A percentile compares a stretch with the other conserved stretches of the same genome.
phyloP scores from a whole-genome alignment of 169 alveolate genomes.

The Plasmodium blacklocki region DNA sequence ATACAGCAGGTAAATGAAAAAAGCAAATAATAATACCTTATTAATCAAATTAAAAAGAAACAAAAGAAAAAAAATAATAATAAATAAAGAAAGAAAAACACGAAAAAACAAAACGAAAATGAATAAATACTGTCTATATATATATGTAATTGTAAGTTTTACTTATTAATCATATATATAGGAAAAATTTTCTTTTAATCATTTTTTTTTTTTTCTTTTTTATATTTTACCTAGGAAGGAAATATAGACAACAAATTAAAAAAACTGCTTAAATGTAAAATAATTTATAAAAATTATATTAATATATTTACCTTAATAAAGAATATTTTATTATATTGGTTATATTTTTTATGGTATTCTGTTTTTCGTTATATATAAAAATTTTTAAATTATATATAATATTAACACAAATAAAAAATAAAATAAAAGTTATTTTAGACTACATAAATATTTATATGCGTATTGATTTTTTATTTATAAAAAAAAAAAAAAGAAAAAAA shows the following conservation, averaged over 20 bases:
- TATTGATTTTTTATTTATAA: no score
- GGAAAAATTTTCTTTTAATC: not conserved
- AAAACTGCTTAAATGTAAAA: constrained; percentile 21
- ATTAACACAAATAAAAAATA: no score
- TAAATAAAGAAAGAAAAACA: not conserved
- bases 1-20: constrained; percentile 62
- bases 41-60: not conserved
- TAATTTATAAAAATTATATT: no score
- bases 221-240: constrained; percentile 29
- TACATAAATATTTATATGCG: no score
- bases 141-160: not conserved
- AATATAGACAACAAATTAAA: constrained; percentile 74
- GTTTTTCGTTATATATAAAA: no score
- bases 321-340: no score
- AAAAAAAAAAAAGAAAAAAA: no score
- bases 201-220: not conserved
- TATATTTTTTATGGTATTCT: no score
- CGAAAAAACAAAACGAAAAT: not conserved
- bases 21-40: not conserved
- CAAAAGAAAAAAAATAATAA: not conserved
- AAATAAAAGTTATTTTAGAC: no score
- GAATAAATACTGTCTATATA: not conserved
- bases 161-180: not conserved
- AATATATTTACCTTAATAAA: no score
- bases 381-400: no score